These are phyloP conservation scores for Avena eriantha DNA, from an alignment of 176 grass and related monocot species.

Conservation along the genomic window DNA sequence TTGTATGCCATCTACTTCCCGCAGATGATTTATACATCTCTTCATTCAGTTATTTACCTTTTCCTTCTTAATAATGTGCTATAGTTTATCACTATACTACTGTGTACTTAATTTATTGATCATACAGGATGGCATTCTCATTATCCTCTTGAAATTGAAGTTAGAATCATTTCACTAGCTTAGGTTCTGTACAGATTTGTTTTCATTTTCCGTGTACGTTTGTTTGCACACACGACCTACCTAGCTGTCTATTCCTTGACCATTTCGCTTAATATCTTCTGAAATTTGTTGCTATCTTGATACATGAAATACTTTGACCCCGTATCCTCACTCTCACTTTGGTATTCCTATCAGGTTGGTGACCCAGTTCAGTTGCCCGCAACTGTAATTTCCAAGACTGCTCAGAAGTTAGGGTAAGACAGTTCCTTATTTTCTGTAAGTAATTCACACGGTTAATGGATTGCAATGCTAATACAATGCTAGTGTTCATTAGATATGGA, in stretches of 20 bases:
- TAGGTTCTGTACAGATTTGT: constrained; percentile 1
- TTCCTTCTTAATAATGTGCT: constrained; percentile 7
- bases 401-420: constrained; percentile 83
- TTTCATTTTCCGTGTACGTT: constrained; percentile 12
- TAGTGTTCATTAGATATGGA: constrained; percentile 68
- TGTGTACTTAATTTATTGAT: constrained; percentile 9
- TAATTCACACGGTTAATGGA: constrained; percentile 17
- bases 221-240: not conserved
- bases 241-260: not conserved
- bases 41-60: constrained; percentile 9
- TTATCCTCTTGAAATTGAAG: not conserved
- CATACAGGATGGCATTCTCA: constrained; percentile 20
- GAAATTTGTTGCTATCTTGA: not conserved
- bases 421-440: constrained; percentile 11
- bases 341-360: constrained; percentile 64
- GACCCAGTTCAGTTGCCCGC: constrained; percentile 96
- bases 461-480: constrained; percentile 37
- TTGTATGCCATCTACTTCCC: constrained; percentile 59
- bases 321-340: constrained; percentile 3
- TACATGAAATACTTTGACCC: constrained; percentile 20
- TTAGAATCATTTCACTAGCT: constrained; percentile 15
- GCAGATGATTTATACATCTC: constrained; percentile 26
- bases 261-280: constrained; percentile 28
- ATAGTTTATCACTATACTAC: constrained; percentile 22
- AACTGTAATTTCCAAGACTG: constrained; percentile 86